Base-by-base conservation (phyloP, 208 protist species). In the Trypanosoma caninum region DNA sequence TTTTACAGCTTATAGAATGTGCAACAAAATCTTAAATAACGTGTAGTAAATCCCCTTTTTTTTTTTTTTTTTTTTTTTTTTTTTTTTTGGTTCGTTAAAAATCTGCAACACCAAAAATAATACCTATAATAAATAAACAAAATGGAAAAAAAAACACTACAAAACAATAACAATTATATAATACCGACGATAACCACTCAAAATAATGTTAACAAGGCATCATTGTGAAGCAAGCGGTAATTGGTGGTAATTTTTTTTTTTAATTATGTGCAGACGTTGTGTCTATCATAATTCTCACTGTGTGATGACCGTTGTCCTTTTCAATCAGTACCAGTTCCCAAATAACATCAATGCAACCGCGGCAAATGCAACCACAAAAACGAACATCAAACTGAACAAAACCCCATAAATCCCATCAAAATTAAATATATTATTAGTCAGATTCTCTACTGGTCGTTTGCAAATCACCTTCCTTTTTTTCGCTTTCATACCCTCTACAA, bases 391-490 rank as follows among this genome's bases (percentile, higher is more conserved):
- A n/a, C 27, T 52, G 18, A 62, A n/a, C 23, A 44, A 35, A n/a
- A 18, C n/a, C n/a, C 14, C 7, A 1, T 30, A 18, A 11, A 1
- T 25, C 30, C 7, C 20, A 16, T 44, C 33, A 45, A 13, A 20
- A 18, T 31, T 13, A 44, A 16, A 3, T 5, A 14, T 31, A 2
- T 5, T n/a, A 52, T 31, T n/a, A 25, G 42, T 18, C 6, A 13
- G 9, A n/a, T 23, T 20, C 8, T 10, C 14, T 38, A 14, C 23
- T 25, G 42, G 30, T 14, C 11, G 30, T 38, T 54, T 54, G 5
- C 34, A 23, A 7, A 0, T 37, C 35, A 16, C 96, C 96, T 97
- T 99, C 98, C 14, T 67, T n/a, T 55, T 16, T 8, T 35, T 18
- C 20, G 9, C 16, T 10, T 37, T 63, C 33, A 14, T 31, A 16